Conservation (phyloP, 2,329 filamentous ascomycete species). For the Paecilomyces fulvus region DNA sequence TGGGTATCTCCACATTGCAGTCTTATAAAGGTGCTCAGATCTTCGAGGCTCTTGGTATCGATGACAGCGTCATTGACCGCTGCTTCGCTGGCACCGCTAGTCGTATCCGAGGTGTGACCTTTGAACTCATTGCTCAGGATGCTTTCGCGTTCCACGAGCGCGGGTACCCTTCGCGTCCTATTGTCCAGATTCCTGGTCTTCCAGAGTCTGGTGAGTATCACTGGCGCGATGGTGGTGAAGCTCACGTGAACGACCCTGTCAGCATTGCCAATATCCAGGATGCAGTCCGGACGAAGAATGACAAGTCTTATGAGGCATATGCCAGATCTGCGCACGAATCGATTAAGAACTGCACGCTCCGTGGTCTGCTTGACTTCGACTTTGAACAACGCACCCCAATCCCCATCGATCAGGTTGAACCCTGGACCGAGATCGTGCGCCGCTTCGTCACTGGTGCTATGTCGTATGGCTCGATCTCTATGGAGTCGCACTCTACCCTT, state of each 20-base stretch:
- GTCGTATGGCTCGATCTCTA: constrained; percentile 97
- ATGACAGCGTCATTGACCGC: constrained; percentile 83
- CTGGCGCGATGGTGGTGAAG: constrained; percentile 93
- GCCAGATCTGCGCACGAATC: constrained; percentile 88
- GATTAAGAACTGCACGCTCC: constrained; percentile 92
- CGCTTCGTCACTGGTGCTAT: constrained; percentile 96
- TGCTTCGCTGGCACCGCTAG: constrained; percentile 94
- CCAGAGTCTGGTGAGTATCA: constrained; percentile 95
- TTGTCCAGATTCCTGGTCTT: constrained; percentile 68
- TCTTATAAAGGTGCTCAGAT: constrained; percentile 98
- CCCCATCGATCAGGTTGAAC: constrained; percentile 92
- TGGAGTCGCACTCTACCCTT: constrained; percentile 94
- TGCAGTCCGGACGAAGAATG: constrained; percentile 91
- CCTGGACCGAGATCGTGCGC: constrained; percentile 95
- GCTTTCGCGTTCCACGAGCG: constrained; percentile 92
- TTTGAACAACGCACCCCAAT: constrained; percentile 80
- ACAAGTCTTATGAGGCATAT: constrained; percentile 97
- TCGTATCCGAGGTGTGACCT: constrained; percentile 88
- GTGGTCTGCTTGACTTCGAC: constrained; percentile 90
- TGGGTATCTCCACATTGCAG: constrained; percentile 95
- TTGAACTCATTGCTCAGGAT: constrained; percentile 87
- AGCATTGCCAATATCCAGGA: constrained; percentile 97
- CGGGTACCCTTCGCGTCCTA: constrained; percentile 74
- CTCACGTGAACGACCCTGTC: constrained; percentile 88
- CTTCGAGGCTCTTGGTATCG: constrained; percentile 89